Evolutionary conservation across 2,329 filamentous ascomycete genomes (phyloP).

Genomic region (Aspergillus flavus): DNA sequence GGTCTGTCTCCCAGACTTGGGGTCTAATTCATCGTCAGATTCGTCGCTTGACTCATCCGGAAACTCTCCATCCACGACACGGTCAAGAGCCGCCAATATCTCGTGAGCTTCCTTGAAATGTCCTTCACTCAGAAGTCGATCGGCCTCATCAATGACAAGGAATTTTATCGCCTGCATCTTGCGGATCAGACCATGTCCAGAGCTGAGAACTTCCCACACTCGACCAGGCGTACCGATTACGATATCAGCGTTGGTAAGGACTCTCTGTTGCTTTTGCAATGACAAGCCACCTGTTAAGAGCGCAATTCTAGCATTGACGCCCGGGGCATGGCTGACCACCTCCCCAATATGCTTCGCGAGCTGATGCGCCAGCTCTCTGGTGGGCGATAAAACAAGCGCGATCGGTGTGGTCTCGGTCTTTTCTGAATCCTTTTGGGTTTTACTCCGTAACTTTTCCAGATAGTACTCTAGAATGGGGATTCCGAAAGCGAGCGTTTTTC

Average conservation of each 20-base stretch:
- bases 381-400: slow-evolving; percentile 85
- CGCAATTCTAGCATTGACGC: slow-evolving; percentile 65
- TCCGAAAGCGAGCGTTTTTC: slow-evolving; percentile 92
- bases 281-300: slow-evolving; percentile 91
- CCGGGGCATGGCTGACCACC: slow-evolving; percentile 69
- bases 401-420: slow-evolving; percentile 56
- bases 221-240: slow-evolving; percentile 92
- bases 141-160: slow-evolving; percentile 90
- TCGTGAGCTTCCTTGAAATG: slow-evolving; percentile 94
- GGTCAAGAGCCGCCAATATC: slow-evolving; percentile 79
- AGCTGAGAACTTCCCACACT: slow-evolving; percentile 89
- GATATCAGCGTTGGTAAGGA: slow-evolving; percentile 81
- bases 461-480: slow-evolving; percentile 90
- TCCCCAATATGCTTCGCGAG: slow-evolving; percentile 78
- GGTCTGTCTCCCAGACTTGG: slow-evolving; percentile 66
- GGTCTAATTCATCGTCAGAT: slow-evolving; percentile 47
- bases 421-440: slow-evolving; percentile 41
- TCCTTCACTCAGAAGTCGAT: slow-evolving; percentile 85
- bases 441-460: slow-evolving; percentile 54
- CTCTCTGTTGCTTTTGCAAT: slow-evolving; percentile 89
- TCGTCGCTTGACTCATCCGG: slow-evolving; percentile 29
- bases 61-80: slow-evolving; percentile 51
- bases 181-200: slow-evolving; percentile 67
- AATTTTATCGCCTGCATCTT: slow-evolving; percentile 76
- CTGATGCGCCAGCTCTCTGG: slow-evolving; percentile 91